A percentile compares a stretch with the other conserved stretches of the same genome.
These are phyloP conservation scores for Przewalskia tangutica DNA, from an alignment of 257 asterid genomes.

Conservation along the genomic window DNA sequence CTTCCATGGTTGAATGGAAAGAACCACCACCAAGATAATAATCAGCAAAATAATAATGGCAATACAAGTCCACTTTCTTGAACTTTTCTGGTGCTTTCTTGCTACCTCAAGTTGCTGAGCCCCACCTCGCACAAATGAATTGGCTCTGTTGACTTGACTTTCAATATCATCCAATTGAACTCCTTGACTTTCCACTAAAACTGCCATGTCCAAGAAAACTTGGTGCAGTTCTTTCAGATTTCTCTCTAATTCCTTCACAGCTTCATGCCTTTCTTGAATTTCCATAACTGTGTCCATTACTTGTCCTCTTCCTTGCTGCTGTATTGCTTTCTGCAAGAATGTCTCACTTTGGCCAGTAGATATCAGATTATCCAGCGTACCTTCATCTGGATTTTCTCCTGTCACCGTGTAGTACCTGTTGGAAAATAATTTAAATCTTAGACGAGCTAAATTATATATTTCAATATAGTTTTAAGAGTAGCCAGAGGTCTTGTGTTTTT, in stretches of 20 bases:
- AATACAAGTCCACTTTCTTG: constrained; percentile 56
- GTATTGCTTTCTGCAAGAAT: constrained; percentile 68
- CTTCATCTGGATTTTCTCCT: constrained; percentile 58
- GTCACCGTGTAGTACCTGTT: constrained; percentile 50
- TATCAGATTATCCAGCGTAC: constrained; percentile 32
- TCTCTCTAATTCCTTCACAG: constrained; percentile 57
- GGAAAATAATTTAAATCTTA: neutral
- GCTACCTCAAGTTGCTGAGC: constrained; percentile 46
- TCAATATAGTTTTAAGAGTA: neutral
- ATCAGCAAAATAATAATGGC: constrained; percentile 35
- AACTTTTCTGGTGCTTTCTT: constrained; percentile 47
- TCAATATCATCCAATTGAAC: constrained; percentile 60
- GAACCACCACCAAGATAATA: constrained; percentile 40
- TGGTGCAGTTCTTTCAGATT: constrained; percentile 54
- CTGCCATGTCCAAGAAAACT: constrained; percentile 64
- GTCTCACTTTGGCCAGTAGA: constrained; percentile 63
- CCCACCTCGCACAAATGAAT: constrained; percentile 41
- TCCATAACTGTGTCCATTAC: constrained; percentile 55
- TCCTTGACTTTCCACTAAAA: constrained; percentile 56
- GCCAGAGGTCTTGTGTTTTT: neutral
- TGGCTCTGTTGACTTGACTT: constrained; percentile 51
- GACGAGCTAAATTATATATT: neutral
- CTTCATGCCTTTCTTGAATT: constrained; percentile 62
- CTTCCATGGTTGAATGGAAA: constrained; percentile 51
- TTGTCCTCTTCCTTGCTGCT: constrained; percentile 66